Conservation (phyloP, 768 basidiomycete species). For the Boletus subcaerulescens region DNA sequence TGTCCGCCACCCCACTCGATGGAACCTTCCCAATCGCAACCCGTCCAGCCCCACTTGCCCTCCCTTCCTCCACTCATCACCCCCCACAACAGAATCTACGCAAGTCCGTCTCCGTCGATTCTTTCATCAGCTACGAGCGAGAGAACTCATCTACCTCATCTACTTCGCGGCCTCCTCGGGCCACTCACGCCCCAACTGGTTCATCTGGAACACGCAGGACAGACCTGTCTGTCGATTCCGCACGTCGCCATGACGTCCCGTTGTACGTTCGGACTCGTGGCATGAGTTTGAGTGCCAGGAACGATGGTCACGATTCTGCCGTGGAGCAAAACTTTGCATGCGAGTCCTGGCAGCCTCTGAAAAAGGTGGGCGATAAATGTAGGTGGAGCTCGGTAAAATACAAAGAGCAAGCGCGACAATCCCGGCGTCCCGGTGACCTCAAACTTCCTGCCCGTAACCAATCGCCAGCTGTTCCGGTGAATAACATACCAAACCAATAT, state of each 20-base stretch:
- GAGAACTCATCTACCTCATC: slow-evolving; percentile 31
- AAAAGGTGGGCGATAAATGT: slow-evolving; percentile 40
- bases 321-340: slow-evolving; percentile 48
- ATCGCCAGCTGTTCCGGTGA: slow-evolving; percentile 32
- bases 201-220: slow-evolving; percentile 31
- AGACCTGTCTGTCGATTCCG: slow-evolving; percentile 26
- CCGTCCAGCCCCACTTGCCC: slow-evolving; percentile 1
- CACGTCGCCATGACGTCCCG: slow-evolving; percentile 25
- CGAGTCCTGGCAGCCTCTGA: slow-evolving; percentile 48
- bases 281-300: slow-evolving; percentile 50
- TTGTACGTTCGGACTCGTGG: slow-evolving; percentile 51
- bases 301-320: slow-evolving; percentile 39
- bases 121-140: slow-evolving; percentile 52
- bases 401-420: slow-evolving; percentile 40
- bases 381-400: slow-evolving; percentile 49
- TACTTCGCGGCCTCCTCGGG: slow-evolving; percentile 38
- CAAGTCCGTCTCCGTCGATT: slow-evolving; percentile 78
- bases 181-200: slow-evolving; percentile 35
- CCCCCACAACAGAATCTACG: slow-evolving; percentile 42
- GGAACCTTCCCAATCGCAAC: slow-evolving; percentile 28
- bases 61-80: slow-evolving; percentile 20
- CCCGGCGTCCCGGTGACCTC: slow-evolving; percentile 55
- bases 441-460: slow-evolving; percentile 58
- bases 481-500: slow-evolving; percentile 33
- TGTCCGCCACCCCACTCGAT: slow-evolving; percentile 38